Evolutionary conservation across 805 yeast genomes (phyloP), one percentile per base, ranked within the genome.

Genomic region (Candida taoyuanica): DNA sequence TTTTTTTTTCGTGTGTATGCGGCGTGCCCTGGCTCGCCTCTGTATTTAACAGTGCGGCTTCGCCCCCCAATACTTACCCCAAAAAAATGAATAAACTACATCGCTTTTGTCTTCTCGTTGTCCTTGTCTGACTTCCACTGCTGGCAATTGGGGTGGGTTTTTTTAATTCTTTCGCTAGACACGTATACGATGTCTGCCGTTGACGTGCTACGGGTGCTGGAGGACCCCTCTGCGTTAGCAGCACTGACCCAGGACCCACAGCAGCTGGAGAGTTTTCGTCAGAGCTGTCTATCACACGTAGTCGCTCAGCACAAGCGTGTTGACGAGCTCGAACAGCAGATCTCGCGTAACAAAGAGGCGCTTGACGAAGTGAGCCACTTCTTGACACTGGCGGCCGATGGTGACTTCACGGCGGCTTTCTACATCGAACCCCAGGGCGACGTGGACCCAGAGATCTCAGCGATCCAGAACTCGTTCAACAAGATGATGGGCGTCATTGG

Each of bases 401-500:
- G 95, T 31, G 94, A 85, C 55, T 68, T 85, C 53, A 73, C 85
- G 17, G 82, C 81, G 47, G 81, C 81, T 53, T 88, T 84, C 23
- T 78, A 80, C 53, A 86, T 85, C 13, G 38, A 33, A 8, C 40
- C 43, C 1, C 70, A 76, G 18, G 78, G 74, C 29, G 89, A 83
- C 56, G 68, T 74, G 40, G 88, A 84, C 58, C 87, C 93, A 2
- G 91, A 83, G 56, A 84, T 85, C 45, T 68, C 79, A 41, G 81
- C 80, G 55, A 86, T 85, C 53, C 85, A 86, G 58, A 76, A 33
- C 17, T 81, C 93, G 7, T 84, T 86, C 54, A 86, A 86, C 60
- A 76, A 85, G 17, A 86, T 86, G 95, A 83, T 85, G 85, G 87
- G 81, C 53, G 94, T 85, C 57, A 73, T 85, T 85, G 50, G 79